These are phyloP conservation scores for Hebeloma cylindrosporum DNA, from an alignment of 768 basidiomycete genomes.

Conservation along the genomic window DNA sequence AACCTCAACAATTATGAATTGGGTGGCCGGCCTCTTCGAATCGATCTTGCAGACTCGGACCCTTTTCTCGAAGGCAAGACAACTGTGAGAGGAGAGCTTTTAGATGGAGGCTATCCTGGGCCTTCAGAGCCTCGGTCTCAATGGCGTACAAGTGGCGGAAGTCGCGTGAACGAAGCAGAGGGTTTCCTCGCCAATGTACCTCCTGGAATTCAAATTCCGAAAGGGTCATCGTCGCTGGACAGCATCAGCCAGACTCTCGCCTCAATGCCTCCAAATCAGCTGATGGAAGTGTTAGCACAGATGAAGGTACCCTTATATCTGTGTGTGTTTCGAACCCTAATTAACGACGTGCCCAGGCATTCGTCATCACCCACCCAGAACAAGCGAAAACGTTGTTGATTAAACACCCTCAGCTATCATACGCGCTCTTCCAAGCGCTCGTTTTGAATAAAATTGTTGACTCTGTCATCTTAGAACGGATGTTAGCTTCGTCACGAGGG, in stretches of 20 bases:
- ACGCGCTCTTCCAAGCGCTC: conserved; percentile 94
- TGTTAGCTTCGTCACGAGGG: conserved; percentile 42
- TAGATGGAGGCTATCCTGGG: conserved; percentile 64
- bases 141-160: conserved; percentile 52
- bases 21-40: conserved; percentile 88
- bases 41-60: conserved; percentile 92
- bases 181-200: conserved; percentile 71
- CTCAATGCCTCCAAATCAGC: conserved; percentile 75
- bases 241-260: conserved; percentile 85
- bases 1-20: conserved; percentile 94
- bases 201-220: conserved; percentile 69
- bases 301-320: conserved; percentile 76
- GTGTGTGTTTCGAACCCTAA: conserved; percentile 3
- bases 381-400: conserved; percentile 79
- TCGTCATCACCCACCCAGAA: conserved; percentile 88
- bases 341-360: conserved; percentile 56
- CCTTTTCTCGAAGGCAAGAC: conserved; percentile 91
- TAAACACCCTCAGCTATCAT: conserved; percentile 89
- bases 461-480: conserved; percentile 76
- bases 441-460: conserved; percentile 94
- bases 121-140: conserved; percentile 53
- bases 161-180: conserved; percentile 40
- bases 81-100: conserved; percentile 77
- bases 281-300: conserved; percentile 94
- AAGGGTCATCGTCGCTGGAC: conserved; percentile 73